Base-by-base conservation (phyloP, 169 alveolate species). In the Eimeria tenella region DNA sequence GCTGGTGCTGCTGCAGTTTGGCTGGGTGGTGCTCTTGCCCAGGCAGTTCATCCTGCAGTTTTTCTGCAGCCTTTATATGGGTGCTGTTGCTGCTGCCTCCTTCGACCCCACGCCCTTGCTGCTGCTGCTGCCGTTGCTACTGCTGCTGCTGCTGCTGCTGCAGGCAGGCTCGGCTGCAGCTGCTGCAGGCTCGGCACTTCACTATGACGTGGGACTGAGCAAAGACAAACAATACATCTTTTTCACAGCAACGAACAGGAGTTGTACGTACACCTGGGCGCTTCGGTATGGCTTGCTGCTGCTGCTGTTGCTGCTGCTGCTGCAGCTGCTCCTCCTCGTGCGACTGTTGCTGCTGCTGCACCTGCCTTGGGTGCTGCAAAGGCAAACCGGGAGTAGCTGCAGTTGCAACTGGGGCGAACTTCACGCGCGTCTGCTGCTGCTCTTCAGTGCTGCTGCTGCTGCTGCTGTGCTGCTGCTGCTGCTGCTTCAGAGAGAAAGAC, bases 61-160 rank as follows among this genome's bases (percentile, higher is more conserved):
- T 23, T 0, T 31, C 6, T 1, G n/a, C n/a, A n/a, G n/a, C 52
- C n/a, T 21, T 71, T 19, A 15, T 13, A 4, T 23, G 49, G 9
- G n/a, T 21, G 82, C 53, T 71, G 53, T 1, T 21, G 82, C 82
- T 71, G 56, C 56, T 71, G 56, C 82, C 19, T 58, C 13, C 65
- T 8, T 58, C 13, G 65, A 8, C 19, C 13, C 13, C 65, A 13
- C 13, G 65, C 13, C 13, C 13, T 58, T 71, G 52, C 15, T 71
- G 10, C 50, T 71, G 81, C 81, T n/a, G 53, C 53, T 71, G 56
- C 53, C 21, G 81, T 50, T 62, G 73, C n/a, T 62, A 23, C 52
- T 71, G 81, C 52, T 71, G 81, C 81, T 71, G 81, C 81, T 71
- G 82, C 82, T 71, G 82, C 82, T 71, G 82, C 53, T 71, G 82